Percentiles rank a stretch among this genome's conserved stretches.
Conservation (phyloP, 768 basidiomycete species). For the Trametes maxima region DNA sequence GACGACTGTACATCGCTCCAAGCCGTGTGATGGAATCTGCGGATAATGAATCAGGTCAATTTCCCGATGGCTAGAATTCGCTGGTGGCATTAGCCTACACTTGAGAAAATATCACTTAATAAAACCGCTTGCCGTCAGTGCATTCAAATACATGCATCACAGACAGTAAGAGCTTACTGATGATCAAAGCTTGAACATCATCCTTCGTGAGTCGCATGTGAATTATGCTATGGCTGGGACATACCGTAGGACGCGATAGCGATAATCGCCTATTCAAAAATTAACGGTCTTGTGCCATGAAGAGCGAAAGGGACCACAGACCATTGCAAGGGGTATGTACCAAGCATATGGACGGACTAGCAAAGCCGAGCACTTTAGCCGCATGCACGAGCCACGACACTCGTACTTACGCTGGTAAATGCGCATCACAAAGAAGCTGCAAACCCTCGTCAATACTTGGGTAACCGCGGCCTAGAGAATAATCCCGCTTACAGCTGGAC, state of each 20-base stretch:
- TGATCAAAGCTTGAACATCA: neutral
- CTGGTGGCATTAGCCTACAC: neutral
- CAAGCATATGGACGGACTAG: slow-evolving; percentile 9
- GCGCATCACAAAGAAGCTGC: slow-evolving; percentile 8
- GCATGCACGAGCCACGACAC: no score
- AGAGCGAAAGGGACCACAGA: neutral
- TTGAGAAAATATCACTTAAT: neutral
- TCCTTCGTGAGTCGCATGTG: neutral
- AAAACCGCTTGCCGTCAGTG: no score
- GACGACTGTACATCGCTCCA: neutral
- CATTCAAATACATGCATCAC: no score
- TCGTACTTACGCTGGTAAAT: slow-evolving; percentile 2
- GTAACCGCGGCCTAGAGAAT: no score
- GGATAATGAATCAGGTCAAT: no score
- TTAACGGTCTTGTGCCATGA: neutral
- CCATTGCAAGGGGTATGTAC: slow-evolving; percentile 5
- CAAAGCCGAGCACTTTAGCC: neutral
- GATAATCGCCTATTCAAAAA: neutral
- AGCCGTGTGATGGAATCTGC: no score
- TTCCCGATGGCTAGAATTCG: no score
- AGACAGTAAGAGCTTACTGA: no score
- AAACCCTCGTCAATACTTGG: neutral
- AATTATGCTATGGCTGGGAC: neutral
- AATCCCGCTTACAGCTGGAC: neutral
- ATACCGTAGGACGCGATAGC: slow-evolving; percentile 15